phyloP scores from a whole-genome alignment of 805 yeast species.

The Pichia nakasei region DNA sequence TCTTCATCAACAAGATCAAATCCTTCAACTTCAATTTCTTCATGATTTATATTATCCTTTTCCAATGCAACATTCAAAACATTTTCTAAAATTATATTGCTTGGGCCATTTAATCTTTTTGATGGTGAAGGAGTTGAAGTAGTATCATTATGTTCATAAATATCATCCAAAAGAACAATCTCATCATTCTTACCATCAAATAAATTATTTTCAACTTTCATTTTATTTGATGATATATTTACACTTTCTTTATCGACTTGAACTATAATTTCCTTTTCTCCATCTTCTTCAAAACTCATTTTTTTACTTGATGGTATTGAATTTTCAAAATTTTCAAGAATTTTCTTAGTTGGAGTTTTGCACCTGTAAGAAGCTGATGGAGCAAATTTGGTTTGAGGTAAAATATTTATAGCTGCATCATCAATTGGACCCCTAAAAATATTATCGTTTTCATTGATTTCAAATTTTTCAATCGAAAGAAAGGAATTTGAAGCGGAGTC shows the following conservation, averaged over 20 bases:
- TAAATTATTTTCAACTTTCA: not conserved
- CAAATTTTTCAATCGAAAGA: slow-evolving; percentile 18
- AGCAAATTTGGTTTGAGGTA: not conserved
- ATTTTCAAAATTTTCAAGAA: slow-evolving; percentile 13
- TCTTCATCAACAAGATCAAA: not conserved
- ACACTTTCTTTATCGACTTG: not conserved
- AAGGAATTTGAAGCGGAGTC: slow-evolving; percentile 11
- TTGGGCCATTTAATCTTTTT: slow-evolving; percentile 14
- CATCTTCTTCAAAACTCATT: not conserved
- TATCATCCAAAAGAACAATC: not conserved
- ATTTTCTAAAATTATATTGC: slow-evolving; percentile 6
- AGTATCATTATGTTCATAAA: not conserved
- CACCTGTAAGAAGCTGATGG: not conserved
- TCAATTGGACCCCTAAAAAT: slow-evolving; percentile 9
- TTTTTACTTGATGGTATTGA: slow-evolving; percentile 16
- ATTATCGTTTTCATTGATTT: slow-evolving; percentile 14
- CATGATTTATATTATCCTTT: not conserved
- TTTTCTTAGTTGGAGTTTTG: slow-evolving; percentile 6
- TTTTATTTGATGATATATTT: not conserved
- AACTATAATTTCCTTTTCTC: too few relatives aligned
- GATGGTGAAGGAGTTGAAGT: not conserved
- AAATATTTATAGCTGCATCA: slow-evolving; percentile 8
- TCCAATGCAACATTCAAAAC: slow-evolving; percentile 9
- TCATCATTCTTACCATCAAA: not conserved
- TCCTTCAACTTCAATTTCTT: slow-evolving; percentile 1